Percentiles rank a stretch among this genome's conserved stretches.
Evolutionary conservation across 768 basidiomycete genomes (phyloP).

Genomic region (Lentinus brumalis): DNA sequence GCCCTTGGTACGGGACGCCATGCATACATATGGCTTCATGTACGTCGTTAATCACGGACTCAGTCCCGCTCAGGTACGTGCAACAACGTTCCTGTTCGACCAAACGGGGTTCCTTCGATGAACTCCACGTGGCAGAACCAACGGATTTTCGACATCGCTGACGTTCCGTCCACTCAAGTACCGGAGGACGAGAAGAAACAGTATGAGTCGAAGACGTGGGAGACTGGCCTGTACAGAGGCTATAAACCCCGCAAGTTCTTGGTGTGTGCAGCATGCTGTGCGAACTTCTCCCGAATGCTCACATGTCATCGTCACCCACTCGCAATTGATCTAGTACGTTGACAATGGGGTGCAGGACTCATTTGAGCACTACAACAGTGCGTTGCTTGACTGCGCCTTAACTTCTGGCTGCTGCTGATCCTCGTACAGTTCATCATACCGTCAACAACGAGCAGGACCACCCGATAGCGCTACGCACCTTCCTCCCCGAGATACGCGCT

Average conservation of each 20-base stretch:
- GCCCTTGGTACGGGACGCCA: constrained; percentile 29
- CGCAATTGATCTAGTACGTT: constrained; percentile 46
- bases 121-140: constrained; percentile 25
- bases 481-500: constrained; percentile 32
- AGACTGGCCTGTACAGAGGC: constrained; percentile 52
- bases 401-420: background rate
- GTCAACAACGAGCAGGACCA: constrained; percentile 26
- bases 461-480: constrained; percentile 30
- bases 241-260: constrained; percentile 57
- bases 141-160: constrained; percentile 39
- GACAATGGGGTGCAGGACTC: constrained; percentile 60
- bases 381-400: constrained; percentile 4
- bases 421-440: constrained; percentile 29
- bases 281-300: background rate
- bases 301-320: background rate
- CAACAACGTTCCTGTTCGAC: background rate
- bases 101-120: background rate
- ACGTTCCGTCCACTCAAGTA: constrained; percentile 36
- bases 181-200: constrained; percentile 33
- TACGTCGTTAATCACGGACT: constrained; percentile 36
- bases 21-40: constrained; percentile 34
- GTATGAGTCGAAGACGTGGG: constrained; percentile 34
- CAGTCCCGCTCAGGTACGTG: constrained; percentile 26
- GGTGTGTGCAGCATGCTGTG: constrained; percentile 38
- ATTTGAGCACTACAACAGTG: constrained; percentile 46